These are phyloP conservation scores for Cadophora gregata DNA, from an alignment of 2,329 filamentous ascomycete genomes.

Conservation along the genomic window DNA sequence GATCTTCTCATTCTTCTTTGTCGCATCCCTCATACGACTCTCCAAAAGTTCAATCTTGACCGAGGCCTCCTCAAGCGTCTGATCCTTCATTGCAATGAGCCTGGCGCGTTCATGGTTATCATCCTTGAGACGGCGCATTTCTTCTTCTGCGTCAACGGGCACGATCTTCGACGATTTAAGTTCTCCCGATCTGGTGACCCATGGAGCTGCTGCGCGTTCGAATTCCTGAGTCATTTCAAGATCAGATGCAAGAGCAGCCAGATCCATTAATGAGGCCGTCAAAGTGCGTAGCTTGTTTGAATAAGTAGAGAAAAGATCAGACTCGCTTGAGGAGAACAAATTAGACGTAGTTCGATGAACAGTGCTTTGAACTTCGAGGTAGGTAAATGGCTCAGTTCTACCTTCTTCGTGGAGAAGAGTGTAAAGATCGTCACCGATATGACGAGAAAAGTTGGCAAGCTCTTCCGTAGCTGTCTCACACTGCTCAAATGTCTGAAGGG, in stretches of 20 bases:
- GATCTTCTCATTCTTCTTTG: conserved; percentile 75
- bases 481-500: conserved; percentile 70
- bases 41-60: conserved; percentile 94
- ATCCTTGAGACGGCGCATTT: conserved; percentile 79
- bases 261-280: conserved; percentile 68
- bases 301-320: conserved; percentile 74
- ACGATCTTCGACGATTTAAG: conserved; percentile 82
- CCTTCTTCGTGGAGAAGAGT: conserved; percentile 73
- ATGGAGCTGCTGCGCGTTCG: conserved; percentile 76
- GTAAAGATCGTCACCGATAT: conserved; percentile 69
- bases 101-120: conserved; percentile 80
- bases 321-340: conserved; percentile 62
- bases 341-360: conserved; percentile 62
- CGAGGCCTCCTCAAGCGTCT: conserved; percentile 83
- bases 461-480: conserved; percentile 69
- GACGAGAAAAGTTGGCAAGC: conserved; percentile 69
- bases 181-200: conserved; percentile 81
- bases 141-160: conserved; percentile 82
- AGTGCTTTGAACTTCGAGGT: conserved; percentile 68
- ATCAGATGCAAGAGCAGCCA: conserved; percentile 73
- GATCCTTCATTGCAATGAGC: conserved; percentile 74
- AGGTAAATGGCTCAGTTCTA: conserved; percentile 68
- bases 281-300: conserved; percentile 69
- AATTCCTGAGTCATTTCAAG: conserved; percentile 79
- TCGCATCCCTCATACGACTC: conserved; percentile 82